phyloP scores from a whole-genome alignment of 2,329 filamentous ascomycete species.

The Aspergillus floridensis region DNA sequence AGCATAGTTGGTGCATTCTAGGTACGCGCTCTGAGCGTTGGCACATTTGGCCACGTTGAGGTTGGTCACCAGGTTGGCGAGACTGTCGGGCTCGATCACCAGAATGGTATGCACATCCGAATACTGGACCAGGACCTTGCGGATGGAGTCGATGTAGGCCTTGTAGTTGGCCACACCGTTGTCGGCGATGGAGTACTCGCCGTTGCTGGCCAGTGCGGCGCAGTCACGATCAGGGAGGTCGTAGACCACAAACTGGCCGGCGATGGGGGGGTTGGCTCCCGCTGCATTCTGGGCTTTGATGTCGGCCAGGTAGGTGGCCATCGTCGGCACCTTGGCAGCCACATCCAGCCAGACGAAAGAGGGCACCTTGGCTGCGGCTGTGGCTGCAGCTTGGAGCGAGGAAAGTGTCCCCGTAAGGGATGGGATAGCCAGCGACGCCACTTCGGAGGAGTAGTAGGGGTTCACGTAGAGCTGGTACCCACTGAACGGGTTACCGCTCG shows the following conservation, averaged over 20 bases:
- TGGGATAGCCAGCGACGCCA: conserved; percentile 58
- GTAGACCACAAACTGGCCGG: conserved; percentile 59
- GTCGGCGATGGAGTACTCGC: conserved; percentile 58
- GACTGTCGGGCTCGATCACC: conserved; percentile 59
- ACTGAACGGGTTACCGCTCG: conserved; percentile 52
- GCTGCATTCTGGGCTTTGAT: conserved; percentile 49
- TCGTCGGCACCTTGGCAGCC: conserved; percentile 48
- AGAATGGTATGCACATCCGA: conserved; percentile 53
- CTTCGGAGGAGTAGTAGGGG: conserved; percentile 54
- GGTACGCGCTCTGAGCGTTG: conserved; percentile 54
- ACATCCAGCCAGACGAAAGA: conserved; percentile 56
- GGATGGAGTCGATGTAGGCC: conserved; percentile 56
- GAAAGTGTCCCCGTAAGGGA: conserved; percentile 50
- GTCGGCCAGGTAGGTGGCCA: conserved; percentile 49
- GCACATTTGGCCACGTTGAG: conserved; percentile 54
- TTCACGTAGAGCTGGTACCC: conserved; percentile 53
- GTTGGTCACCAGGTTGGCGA: conserved; percentile 64
- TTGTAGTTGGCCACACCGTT: conserved; percentile 52
- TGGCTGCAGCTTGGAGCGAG: conserved; percentile 52
- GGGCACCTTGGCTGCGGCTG: conserved; percentile 49
- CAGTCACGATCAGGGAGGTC: conserved; percentile 64
- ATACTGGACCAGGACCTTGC: conserved; percentile 52
- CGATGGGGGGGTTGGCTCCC: conserved; percentile 48
- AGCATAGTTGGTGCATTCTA: conserved; percentile 56
- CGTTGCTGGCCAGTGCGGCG: conserved; percentile 62